phyloP scores from a whole-genome alignment of 345 rosid species.

The Pistacia vera region DNA sequence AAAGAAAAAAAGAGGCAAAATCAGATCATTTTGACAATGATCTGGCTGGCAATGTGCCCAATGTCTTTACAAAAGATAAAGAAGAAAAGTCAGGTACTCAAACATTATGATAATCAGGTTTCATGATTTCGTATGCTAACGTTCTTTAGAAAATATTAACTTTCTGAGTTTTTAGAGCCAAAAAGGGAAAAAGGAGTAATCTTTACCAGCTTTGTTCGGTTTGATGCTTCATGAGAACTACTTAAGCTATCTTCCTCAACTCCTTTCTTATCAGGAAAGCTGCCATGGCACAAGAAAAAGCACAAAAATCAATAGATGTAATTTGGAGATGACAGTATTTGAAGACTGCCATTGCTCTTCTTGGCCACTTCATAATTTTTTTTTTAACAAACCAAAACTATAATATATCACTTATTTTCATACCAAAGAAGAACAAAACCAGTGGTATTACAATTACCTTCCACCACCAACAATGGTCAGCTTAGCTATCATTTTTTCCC shows the following conservation, averaged over 20 bases:
- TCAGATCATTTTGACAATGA: constrained; percentile 12
- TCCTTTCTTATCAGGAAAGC: constrained; percentile 75
- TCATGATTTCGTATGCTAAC: constrained; percentile 12
- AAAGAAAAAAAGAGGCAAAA: constrained; percentile 2
- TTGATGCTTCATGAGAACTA: constrained; percentile 53
- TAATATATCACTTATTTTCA: constrained; percentile 4
- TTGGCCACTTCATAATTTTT: constrained; percentile 10
- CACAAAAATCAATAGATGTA: constrained; percentile 25
- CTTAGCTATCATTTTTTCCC: constrained; percentile 32
- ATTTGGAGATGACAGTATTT: constrained; percentile 25
- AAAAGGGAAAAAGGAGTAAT: constrained; percentile 18
- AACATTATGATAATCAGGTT: constrained; percentile 36
- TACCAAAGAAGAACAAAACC: constrained; percentile 13
- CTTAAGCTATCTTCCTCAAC: constrained; percentile 47
- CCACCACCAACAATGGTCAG: constrained; percentile 27
- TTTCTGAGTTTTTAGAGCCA: constrained; percentile 8
- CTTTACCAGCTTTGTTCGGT: constrained; percentile 64
- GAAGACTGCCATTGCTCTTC: constrained; percentile 21
- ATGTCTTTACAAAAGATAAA: constrained; percentile 22
- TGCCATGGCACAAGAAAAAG: constrained; percentile 43
- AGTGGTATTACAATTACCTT: constrained; percentile 23
- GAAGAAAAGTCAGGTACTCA: constrained; percentile 31
- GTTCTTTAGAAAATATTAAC: background rate
- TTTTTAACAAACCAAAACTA: constrained; percentile 15
- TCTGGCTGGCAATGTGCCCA: constrained; percentile 20